Percentiles rank a stretch among this genome's conserved stretches.
These are phyloP conservation scores for Aspergillus carlsbadensis DNA, from an alignment of 495 filamentous ascomycete genomes.

Conservation along the genomic window DNA sequence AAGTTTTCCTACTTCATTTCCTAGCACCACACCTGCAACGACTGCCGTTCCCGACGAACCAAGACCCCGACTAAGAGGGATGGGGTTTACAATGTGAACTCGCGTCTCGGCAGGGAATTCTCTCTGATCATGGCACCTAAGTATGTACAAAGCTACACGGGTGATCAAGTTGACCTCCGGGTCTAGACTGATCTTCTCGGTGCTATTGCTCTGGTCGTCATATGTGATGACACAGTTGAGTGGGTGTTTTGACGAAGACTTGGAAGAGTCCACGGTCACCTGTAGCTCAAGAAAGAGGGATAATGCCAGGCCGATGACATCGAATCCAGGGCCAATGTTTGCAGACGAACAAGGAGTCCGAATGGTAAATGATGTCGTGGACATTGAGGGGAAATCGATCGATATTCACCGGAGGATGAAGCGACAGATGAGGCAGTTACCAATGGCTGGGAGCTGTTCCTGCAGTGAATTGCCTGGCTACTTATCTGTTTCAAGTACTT, in stretches of 20 bases:
- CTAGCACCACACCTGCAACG: conserved; percentile 88
- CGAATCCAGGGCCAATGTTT: conserved; percentile 96
- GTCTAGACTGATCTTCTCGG: conserved; percentile 70
- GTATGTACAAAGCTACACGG: conserved; percentile 84
- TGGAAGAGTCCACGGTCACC: conserved; percentile 63
- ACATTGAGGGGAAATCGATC: conserved; percentile 19
- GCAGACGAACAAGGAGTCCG: conserved; percentile 84
- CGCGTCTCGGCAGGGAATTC: conserved; percentile 81
- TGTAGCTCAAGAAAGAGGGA: conserved; percentile 85
- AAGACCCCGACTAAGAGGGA: conserved; percentile 85
- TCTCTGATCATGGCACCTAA: conserved; percentile 82
- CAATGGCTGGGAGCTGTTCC: background rate
- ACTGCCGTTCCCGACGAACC: conserved; percentile 93
- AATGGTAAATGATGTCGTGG: conserved; percentile 56
- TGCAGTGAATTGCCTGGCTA: background rate
- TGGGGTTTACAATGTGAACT: conserved; percentile 89
- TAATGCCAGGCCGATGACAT: conserved; percentile 92
- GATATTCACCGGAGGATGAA: background rate
- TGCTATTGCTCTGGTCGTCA: conserved; percentile 74
- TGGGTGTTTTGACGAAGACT: conserved; percentile 52
- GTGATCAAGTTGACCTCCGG: conserved; percentile 88
- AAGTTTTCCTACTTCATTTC: conserved; percentile 82
- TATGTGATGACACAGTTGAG: conserved; percentile 89
- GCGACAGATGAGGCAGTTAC: background rate
- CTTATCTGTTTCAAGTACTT: background rate